These are phyloP conservation scores for Ilyonectria robusta DNA, from an alignment of 2,329 filamentous ascomycete genomes.

Conservation along the genomic window DNA sequence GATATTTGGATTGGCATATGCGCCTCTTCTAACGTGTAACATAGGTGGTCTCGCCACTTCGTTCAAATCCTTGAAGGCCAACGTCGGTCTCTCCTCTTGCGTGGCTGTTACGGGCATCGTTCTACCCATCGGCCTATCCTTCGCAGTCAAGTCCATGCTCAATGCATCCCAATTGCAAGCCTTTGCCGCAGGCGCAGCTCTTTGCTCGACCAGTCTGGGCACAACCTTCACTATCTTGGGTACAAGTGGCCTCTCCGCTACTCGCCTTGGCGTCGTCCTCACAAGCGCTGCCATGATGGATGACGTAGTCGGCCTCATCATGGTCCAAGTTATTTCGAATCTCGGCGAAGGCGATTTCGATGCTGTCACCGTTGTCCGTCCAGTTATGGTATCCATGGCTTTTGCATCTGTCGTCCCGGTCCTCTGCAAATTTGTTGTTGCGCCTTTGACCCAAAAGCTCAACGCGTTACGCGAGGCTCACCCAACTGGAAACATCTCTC, in stretches of 20 bases:
- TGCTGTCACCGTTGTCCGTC: constrained; percentile 59
- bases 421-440: constrained; percentile 60
- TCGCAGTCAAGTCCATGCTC: constrained; percentile 66
- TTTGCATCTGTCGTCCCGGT: constrained; percentile 66
- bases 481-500: constrained; percentile 39
- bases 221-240: constrained; percentile 73
- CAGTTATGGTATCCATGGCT: constrained; percentile 63
- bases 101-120: constrained; percentile 78
- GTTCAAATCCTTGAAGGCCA: constrained; percentile 64
- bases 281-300: constrained; percentile 85
- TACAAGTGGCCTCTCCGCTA: constrained; percentile 58
- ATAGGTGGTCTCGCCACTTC: constrained; percentile 67
- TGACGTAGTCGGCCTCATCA: constrained; percentile 82
- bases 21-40: neutral
- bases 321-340: constrained; percentile 82
- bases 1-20: rapidly evolving
- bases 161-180: constrained; percentile 70
- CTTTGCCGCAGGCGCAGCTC: constrained; percentile 80
- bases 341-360: constrained; percentile 59
- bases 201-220: constrained; percentile 82
- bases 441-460: constrained; percentile 56
- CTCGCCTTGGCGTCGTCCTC: constrained; percentile 72
- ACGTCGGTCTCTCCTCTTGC: constrained; percentile 70
- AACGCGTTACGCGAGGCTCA: constrained; percentile 50
- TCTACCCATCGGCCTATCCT: constrained; percentile 76